Percentiles rank a stretch among this genome's conserved stretches.
These are phyloP conservation scores for Tolypocladium paradoxum DNA, from an alignment of 2,329 filamentous ascomycete genomes.

Conservation along the genomic window DNA sequence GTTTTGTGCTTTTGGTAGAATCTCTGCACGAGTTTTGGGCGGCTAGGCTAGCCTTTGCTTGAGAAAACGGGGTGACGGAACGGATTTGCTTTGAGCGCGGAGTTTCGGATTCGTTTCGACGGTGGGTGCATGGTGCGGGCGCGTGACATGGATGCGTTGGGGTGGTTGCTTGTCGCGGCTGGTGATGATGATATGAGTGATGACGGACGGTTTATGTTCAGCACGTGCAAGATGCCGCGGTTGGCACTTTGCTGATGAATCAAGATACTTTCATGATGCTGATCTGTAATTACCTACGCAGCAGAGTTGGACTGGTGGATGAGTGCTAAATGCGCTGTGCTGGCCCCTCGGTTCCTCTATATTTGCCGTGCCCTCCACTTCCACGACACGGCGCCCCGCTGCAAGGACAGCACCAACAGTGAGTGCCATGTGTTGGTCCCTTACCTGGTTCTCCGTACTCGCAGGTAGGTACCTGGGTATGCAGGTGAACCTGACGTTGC, in stretches of 20 bases:
- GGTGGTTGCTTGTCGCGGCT: neutral
- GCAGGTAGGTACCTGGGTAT: too few species aligned
- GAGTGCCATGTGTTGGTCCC: too few species aligned
- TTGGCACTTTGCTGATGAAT: neutral
- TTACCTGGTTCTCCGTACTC: too few species aligned
- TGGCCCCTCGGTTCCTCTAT: too few species aligned
- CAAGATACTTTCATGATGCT: neutral
- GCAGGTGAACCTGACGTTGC: neutral
- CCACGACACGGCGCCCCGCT: too few species aligned
- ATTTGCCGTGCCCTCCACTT: too few species aligned
- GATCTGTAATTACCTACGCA: neutral
- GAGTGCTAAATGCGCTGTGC: too few species aligned
- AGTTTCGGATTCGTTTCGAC: constrained; percentile 7
- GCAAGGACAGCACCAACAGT: too few species aligned
- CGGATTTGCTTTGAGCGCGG: constrained; percentile 12
- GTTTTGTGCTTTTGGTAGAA: neutral
- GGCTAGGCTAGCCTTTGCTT: neutral
- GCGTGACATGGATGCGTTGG: constrained; percentile 1
- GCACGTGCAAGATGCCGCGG: neutral
- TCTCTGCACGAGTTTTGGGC: too few species aligned
- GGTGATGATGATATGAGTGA: neutral
- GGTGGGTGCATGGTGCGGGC: constrained; percentile 4
- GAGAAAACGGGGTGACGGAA: constrained; percentile 5
- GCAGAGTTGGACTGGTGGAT: neutral
- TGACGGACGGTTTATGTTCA: neutral